Base-by-base conservation (phyloP, 352 stramenopile genomes). In the Globisporangium mamillatum region DNA sequence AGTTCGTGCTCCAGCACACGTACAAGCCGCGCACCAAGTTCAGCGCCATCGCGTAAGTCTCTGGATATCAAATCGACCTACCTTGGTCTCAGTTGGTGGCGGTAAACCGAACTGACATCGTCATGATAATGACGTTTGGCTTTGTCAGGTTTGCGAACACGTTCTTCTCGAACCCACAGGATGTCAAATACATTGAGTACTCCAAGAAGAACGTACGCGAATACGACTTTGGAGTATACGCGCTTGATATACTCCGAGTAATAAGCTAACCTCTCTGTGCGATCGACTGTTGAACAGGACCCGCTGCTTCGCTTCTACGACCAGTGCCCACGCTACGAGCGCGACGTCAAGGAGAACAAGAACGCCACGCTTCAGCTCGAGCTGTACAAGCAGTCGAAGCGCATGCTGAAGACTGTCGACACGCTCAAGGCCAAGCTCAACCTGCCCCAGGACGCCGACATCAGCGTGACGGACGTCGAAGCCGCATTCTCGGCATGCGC, bases 261-360 rank as follows among this genome's bases (percentile, higher is more conserved):
- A 9, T 41, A 41, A 41, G 2, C 36, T 44, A 44, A 5, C 36
- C 25, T 16, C 25, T n/a, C 1, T 32, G 29, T 25, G 3, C 36
- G 12, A 18, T 44, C 36, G 2, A 50, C 0, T 8, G 29, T 1
- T 44, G 36, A 44, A 44, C 48, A 89, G 81, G 82, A 90, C 48
- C 41, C 61, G 12, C 68, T 89, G 0, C 67, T 90, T 20, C 76
- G 84, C 3, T 92, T 91, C 67, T 91, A 81, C 57, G 84, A 91
- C 38, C 60, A 76, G 34, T 92, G 84, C 24, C 64, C 74, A 7
- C 75, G 76, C 12, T 92, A 90, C 64, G 69, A 76, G 27, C 68
- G 67, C 32, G 75, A 88, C 4, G 74, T 92, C 18, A 75, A 78
- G 25, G 68, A 74, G 0, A 88, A 89, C 58, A 18, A 67, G 24